phyloP scores from a whole-genome alignment of 2,329 filamentous ascomycete genomes.

The Calcarisporium arbuscula region DNA sequence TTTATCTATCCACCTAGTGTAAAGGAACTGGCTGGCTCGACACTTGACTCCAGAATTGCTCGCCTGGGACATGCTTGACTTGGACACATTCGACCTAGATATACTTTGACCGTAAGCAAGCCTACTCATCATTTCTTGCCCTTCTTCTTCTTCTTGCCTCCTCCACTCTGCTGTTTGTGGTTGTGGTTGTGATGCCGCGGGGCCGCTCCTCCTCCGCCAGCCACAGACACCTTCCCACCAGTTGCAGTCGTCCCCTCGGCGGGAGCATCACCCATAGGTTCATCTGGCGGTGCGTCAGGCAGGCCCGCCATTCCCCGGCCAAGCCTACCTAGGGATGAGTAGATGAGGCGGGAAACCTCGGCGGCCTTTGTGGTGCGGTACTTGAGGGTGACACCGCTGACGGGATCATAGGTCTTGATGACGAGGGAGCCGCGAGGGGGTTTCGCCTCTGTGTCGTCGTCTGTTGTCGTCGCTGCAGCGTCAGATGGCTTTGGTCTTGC shows the following conservation, averaged over 20 bases:
- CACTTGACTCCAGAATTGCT: no score
- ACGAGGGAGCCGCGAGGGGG: slow-evolving; percentile 64
- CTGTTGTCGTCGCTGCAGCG: slow-evolving; percentile 20
- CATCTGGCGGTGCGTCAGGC: slow-evolving; percentile 36
- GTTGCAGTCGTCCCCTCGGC: slow-evolving; percentile 13
- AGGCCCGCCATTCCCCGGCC: slow-evolving; percentile 62
- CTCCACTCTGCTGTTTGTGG: slow-evolving; percentile 27
- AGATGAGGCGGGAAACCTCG: slow-evolving; percentile 77
- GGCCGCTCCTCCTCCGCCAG: slow-evolving; percentile 16
- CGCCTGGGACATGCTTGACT: no score
- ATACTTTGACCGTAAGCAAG: neutral
- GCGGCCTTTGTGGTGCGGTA: slow-evolving; percentile 88
- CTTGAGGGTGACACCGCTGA: slow-evolving; percentile 75
- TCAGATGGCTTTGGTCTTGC: slow-evolving; percentile 16
- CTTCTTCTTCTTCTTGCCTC: slow-evolving; percentile 64
- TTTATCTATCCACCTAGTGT: no score
- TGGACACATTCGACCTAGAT: slow-evolving; percentile 1
- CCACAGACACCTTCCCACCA: slow-evolving; percentile 19
- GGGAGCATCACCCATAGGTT: slow-evolving; percentile 33
- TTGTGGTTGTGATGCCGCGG: slow-evolving; percentile 20
- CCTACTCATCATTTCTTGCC: slow-evolving; percentile 49
- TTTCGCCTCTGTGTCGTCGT: slow-evolving; percentile 26
- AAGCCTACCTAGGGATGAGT: slow-evolving; percentile 64
- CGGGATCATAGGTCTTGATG: slow-evolving; percentile 85
- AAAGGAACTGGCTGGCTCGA: no score